Percentiles rank a stretch among this genome's conserved stretches.
Evolutionary conservation across 2,329 filamentous ascomycete species (phyloP).

Genomic region (Pseudogymnoascus sp.): DNA sequence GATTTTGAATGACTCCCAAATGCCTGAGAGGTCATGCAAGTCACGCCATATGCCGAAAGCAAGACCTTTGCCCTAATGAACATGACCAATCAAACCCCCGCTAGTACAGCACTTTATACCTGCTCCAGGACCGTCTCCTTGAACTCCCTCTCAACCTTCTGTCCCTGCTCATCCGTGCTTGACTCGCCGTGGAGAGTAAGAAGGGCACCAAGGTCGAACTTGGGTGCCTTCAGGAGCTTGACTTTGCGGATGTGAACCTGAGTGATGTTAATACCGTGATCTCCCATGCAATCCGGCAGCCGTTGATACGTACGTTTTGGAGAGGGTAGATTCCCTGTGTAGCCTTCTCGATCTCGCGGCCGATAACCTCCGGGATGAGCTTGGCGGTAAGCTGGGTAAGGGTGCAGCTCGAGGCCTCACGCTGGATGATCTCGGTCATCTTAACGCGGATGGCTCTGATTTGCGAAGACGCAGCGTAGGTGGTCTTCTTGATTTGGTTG

Average conservation of each 20-base stretch:
- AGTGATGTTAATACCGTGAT: slow-evolving; percentile 30
- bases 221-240: slow-evolving; percentile 96
- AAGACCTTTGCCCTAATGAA: slow-evolving; percentile 23
- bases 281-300: background rate
- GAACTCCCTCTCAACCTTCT: slow-evolving; percentile 99
- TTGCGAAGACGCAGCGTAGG: slow-evolving; percentile 93
- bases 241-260: slow-evolving; percentile 99
- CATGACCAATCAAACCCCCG: slow-evolving; percentile 28
- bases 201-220: slow-evolving; percentile 96
- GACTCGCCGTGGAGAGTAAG: slow-evolving; percentile 98
- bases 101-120: slow-evolving; percentile 57
- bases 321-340: slow-evolving; percentile 99
- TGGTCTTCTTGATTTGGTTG: slow-evolving; percentile 99
- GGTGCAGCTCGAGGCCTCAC: slow-evolving; percentile 90
- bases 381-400: slow-evolving; percentile 95
- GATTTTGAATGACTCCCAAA: slow-evolving; percentile 28
- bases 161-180: slow-evolving; percentile 87
- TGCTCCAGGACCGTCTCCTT: slow-evolving; percentile 93
- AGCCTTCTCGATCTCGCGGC: slow-evolving; percentile 98
- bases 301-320: slow-evolving; percentile 69
- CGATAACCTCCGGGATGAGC: slow-evolving; percentile 98
- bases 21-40: slow-evolving; percentile 27
- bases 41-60: slow-evolving; percentile 30
- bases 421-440: slow-evolving; percentile 98
- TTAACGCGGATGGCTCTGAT: slow-evolving; percentile 98